These are phyloP conservation scores for Prunus yedoensis DNA, from an alignment of 331 rosid species.

Conservation along the genomic window DNA sequence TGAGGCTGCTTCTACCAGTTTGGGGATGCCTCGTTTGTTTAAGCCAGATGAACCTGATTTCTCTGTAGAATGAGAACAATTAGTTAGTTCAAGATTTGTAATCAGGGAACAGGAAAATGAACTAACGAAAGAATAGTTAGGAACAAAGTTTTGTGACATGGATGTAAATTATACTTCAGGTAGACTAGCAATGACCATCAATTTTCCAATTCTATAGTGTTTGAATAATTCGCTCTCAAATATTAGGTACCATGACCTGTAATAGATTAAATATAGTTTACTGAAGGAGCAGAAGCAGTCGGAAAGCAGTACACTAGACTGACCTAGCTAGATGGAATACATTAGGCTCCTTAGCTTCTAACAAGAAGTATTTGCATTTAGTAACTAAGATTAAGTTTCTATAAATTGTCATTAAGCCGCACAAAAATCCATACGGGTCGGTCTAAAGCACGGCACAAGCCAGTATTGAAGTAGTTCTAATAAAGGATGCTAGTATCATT, in stretches of 20 bases:
- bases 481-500: background rate
- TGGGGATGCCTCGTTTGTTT: constrained; percentile 68
- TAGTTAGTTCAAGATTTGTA: constrained; percentile 29
- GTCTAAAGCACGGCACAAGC: background rate
- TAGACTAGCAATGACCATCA: constrained; percentile 25
- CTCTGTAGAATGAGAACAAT: constrained; percentile 40
- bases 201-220: background rate
- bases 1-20: constrained; percentile 42
- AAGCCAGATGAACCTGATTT: constrained; percentile 93
- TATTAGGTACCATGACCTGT: background rate
- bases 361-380: background rate
- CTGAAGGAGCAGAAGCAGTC: background rate
- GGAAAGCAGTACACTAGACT: no score
- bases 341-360: no score
- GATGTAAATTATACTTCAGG: constrained; percentile 30
- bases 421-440: no score
- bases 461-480: no score
- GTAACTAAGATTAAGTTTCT: background rate
- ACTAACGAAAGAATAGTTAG: constrained; percentile 28
- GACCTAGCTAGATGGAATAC: no score
- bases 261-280: background rate
- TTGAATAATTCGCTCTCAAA: background rate
- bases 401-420: no score
- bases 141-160: constrained; percentile 19
- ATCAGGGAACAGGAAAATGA: constrained; percentile 8